Conservation (phyloP, 2,329 filamentous ascomycete species). For the Torrubiella hemipterigena region DNA sequence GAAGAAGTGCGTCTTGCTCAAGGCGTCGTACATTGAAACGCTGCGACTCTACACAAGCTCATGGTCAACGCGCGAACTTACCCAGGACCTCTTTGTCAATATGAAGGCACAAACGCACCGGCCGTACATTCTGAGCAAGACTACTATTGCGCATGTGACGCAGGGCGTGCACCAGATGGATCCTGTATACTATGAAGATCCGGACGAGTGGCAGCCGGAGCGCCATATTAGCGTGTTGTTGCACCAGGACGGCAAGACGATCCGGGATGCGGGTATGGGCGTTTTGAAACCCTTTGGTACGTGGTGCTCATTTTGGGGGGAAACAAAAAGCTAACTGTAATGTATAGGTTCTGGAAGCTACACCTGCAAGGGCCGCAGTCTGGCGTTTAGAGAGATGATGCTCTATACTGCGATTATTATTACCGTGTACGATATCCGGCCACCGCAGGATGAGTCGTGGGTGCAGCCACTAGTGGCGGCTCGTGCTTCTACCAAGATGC, state of each 20-base stretch:
- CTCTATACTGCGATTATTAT: conserved; percentile 21
- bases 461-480: conserved; percentile 12
- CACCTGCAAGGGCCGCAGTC: conserved; percentile 19
- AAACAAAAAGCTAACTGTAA: too few relatives aligned
- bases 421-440: conserved; percentile 22
- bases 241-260: conserved; percentile 13
- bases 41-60: conserved; percentile 23
- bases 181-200: conserved; percentile 17
- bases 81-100: conserved; percentile 19
- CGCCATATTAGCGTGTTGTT: conserved; percentile 18
- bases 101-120: conserved; percentile 12
- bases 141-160: conserved; percentile 20
- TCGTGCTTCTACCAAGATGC: conserved; percentile 14
- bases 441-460: conserved; percentile 16
- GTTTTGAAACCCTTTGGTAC: conserved; percentile 21
- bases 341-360: conserved; percentile 17
- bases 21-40: conserved; percentile 27
- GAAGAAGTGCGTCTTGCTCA: conserved; percentile 22
- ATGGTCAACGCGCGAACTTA: conserved; percentile 17
- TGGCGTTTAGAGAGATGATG: conserved; percentile 21
- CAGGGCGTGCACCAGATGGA: conserved; percentile 23
- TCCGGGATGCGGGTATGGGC: conserved; percentile 11
- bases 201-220: conserved; percentile 21
- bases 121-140: conserved; percentile 19
- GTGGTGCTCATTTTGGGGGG: conserved; percentile 9